A percentile compares a stretch with the other conserved stretches of the same genome.
Conservation (phyloP, 805 yeast species). For the Schwanniomyces vanrijiae region DNA sequence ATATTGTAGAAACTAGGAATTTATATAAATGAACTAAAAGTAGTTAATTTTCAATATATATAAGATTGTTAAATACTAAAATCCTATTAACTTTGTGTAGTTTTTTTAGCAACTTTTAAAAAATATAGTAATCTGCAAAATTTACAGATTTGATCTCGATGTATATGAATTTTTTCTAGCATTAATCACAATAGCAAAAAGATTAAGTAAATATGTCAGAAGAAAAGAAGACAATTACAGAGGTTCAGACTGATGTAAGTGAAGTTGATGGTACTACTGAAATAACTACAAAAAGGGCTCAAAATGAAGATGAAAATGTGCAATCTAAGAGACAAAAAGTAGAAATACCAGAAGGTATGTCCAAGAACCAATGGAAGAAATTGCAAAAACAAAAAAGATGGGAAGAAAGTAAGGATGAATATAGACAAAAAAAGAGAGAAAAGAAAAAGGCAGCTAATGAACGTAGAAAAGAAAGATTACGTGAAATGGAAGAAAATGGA, state of each 20-base stretch:
- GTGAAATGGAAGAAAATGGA: conserved; percentile 11
- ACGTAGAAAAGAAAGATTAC: conserved; percentile 20
- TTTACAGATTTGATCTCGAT: not conserved
- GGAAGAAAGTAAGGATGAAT: conserved; percentile 66
- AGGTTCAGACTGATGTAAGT: not conserved
- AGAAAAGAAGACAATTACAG: not conserved
- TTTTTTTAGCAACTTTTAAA: no score
- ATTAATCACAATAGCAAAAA: no score
- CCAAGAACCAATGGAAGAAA: conserved; percentile 82
- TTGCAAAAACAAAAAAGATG: conserved; percentile 56
- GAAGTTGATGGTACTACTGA: not conserved
- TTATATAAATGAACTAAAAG: no score
- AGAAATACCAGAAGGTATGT: conserved; percentile 77
- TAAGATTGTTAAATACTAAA: no score
- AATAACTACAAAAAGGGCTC: not conserved
- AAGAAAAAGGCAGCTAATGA: conserved; percentile 42
- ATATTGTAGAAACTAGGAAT: no score
- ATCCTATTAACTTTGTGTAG: not conserved
- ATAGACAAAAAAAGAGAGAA: conserved; percentile 54
- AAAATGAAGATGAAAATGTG: not conserved
- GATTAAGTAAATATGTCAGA: not conserved
- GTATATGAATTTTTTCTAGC: not conserved
- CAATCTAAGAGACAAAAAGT: conserved; percentile 6
- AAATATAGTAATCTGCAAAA: not conserved
- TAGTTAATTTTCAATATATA: no score